These are phyloP conservation scores for Gloeopeniophorella convolvens DNA, from an alignment of 768 basidiomycete genomes.

Conservation along the genomic window DNA sequence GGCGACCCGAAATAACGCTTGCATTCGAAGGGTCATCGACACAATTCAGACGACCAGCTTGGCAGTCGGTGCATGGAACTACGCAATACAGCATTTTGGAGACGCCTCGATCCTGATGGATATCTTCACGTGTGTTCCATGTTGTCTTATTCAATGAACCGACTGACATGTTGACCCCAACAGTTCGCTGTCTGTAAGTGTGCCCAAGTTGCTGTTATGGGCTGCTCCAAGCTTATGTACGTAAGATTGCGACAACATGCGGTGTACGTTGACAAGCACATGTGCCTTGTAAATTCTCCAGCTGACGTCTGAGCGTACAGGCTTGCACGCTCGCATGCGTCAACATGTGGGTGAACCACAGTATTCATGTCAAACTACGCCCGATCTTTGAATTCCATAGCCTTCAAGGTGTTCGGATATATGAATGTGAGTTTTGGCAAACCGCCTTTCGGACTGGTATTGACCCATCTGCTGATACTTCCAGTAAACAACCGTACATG, in stretches of 20 bases:
- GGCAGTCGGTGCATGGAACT: background rate
- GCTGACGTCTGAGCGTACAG: background rate
- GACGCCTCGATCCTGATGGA: background rate
- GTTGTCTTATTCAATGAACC: background rate
- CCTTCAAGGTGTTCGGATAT: conserved; percentile 4
- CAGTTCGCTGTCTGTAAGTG: background rate
- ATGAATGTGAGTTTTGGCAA: conserved; percentile 3
- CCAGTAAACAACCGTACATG: background rate
- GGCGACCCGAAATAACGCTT: no score
- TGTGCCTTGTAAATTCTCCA: background rate
- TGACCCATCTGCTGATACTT: background rate
- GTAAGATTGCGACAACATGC: background rate
- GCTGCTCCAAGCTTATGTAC: background rate
- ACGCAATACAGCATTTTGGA: background rate
- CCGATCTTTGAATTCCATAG: background rate
- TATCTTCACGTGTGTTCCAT: background rate
- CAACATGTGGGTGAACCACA: background rate
- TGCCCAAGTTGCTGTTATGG: background rate
- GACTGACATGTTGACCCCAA: no score
- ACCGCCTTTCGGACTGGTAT: background rate
- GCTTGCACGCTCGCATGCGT: background rate
- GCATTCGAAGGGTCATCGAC: background rate
- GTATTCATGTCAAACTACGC: background rate
- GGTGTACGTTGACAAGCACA: background rate
- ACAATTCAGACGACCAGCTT: background rate